Evolutionary conservation across 1,284 basidiomycete genomes (phyloP).

Genomic region (Trametes hirsuta): DNA sequence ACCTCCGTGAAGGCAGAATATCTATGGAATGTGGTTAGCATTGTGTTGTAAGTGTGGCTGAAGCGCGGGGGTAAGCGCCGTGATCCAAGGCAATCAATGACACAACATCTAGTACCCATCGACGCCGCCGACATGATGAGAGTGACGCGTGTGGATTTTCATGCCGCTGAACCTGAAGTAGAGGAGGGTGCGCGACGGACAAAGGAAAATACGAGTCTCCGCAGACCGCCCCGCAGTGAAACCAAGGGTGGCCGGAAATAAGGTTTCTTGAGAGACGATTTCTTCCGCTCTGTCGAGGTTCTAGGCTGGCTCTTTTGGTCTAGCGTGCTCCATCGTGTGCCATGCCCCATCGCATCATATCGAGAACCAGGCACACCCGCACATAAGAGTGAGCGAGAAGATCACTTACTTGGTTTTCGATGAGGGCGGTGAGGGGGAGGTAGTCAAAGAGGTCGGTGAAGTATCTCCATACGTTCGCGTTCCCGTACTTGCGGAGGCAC

Average conservation of each 20-base stretch:
- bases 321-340: background rate
- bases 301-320: background rate
- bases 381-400: background rate
- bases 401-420: slow-evolving; percentile 92
- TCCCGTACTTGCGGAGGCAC: slow-evolving; percentile 98
- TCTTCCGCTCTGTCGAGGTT: too few species aligned
- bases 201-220: background rate
- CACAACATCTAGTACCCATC: slow-evolving; percentile 1
- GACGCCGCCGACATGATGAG: background rate
- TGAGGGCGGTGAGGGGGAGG: slow-evolving; percentile 94
- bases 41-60: background rate
- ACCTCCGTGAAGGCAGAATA: slow-evolving; percentile 99
- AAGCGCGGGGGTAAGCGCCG: background rate
- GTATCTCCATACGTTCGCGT: slow-evolving; percentile 99
- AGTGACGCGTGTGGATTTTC: background rate
- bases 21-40: slow-evolving; percentile 51
- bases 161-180: too few species aligned
- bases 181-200: background rate
- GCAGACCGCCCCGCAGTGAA: too few species aligned
- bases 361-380: background rate
- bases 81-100: background rate
- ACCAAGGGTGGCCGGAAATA: too few species aligned
- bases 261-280: too few species aligned
- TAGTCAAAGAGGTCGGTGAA: slow-evolving; percentile 99
- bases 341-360: background rate